Evolutionary conservation across 768 basidiomycete species (phyloP), one percentile per base, ranked within the genome.

Genomic region (Coprinellus micaceus): DNA sequence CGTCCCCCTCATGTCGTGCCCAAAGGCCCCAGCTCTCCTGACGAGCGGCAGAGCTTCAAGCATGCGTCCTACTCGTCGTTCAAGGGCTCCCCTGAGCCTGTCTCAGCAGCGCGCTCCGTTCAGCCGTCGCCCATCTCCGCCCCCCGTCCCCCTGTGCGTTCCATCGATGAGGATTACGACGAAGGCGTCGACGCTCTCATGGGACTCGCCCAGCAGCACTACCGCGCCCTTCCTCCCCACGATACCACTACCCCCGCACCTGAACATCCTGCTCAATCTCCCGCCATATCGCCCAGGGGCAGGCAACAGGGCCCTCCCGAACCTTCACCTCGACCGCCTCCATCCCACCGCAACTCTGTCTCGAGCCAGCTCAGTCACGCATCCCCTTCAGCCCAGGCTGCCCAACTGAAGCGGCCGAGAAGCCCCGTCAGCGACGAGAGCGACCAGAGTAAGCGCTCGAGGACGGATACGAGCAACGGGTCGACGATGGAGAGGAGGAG

Each of bases 91-190:
- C 88, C 86, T 2, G 89, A 86, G 61, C 79, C 82, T 19, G 70
- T 84, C 24, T 80, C 81, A 1, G 83, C 83, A 1, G 81, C 82
- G 37, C 74, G 86, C 26, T 89, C 87, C 1, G 74, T 84, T 39
- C 88, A 88, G 61, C 88, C 87, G 2, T 89, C 86, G 28, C 88
- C 89, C 1, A 89, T 82, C 56, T 80, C 77, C 19, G 78, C 79
- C 6, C 80, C 83, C 52, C 71, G 82, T 36, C 80, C 84, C 17
- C 84, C 86, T 6, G 75, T 83, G 11, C 79, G 94, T 6, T 73
- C 82, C 1, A 80, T 95, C 17, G 93, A 97, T 64, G 94, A 98
- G 62, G 90, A 97, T 63, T 97, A 97, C 62, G 94, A 98, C 63
- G 77, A 77, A 24, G 89, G 88, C 22, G 89, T 91, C 3, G 92